Evolutionary conservation across 2,329 filamentous ascomycete species (phyloP), one percentile per base, ranked within the genome.

Genomic region (Sclerotinia glacialis): DNA sequence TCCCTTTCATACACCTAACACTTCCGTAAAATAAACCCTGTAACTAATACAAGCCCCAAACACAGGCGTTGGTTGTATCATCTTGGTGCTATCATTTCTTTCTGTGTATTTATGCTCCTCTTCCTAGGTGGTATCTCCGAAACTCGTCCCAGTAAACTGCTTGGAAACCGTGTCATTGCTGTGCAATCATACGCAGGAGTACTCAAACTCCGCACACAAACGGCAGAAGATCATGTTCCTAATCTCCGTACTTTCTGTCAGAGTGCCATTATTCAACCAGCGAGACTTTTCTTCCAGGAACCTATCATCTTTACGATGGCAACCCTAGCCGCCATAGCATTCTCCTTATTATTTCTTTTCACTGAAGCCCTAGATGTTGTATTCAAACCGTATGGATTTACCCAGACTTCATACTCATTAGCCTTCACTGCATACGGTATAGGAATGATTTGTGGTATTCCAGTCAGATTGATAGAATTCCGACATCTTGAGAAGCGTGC

Each of bases 261-360:
- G 50, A 73, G 78, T 5, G 76, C 78, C n/a, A 75, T 82, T 46
- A 69, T 78, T 61, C 74, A 79, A n/a, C 80, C 80, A 3, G 69
- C 78, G 2, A 74, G 73, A 8, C 76, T 83, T 8, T 78, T 82
- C 65, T 77, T 79, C 69, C 80, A 78, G 2, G 81, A 83, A 63
- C 81, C 81, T 1, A 79, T 83, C 49, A 78, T 83, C 37, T 77
- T 79, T 47, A 71, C 78, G 18, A 76, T 80, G 14, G 76, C 80
- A 0, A 73, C 80, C 28, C 79, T 83, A 69, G 79, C 77, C 11
- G 78, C 78, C 11, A 72, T 79, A 21, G 77, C 78, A 8, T 81
- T 79, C 69, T 80, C 77, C 0, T 73, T 83, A n/a, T 78, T 83
- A 34, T 83, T 83, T 68, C 77, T 83, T 4, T 81, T 82, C 69